Percentiles rank a stretch among this genome's conserved stretches.
phyloP scores from a whole-genome alignment of 1,284 basidiomycete genomes.

The Stereum hirsutum region DNA sequence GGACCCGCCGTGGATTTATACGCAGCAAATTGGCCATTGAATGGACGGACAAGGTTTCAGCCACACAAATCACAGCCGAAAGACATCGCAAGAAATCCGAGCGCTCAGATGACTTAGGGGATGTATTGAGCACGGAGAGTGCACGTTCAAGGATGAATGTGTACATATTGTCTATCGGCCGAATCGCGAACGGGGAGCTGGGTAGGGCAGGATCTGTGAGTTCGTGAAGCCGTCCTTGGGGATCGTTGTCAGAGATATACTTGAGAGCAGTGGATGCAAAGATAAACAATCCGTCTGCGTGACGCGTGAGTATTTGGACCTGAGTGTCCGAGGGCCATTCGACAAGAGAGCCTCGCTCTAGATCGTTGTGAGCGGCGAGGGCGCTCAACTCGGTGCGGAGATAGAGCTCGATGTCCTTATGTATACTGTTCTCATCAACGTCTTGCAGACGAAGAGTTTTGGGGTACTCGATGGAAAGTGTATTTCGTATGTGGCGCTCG shows the following conservation, averaged over 20 bases:
- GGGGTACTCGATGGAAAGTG: neutral
- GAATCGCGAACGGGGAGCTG: neutral
- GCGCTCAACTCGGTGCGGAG: neutral
- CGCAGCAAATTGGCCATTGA: neutral
- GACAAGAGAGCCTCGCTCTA: no score
- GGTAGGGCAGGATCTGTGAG: neutral
- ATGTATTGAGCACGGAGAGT: neutral
- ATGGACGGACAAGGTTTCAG: neutral
- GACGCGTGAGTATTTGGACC: neutral
- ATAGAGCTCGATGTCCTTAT: neutral
- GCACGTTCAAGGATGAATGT: neutral
- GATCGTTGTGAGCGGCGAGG: neutral
- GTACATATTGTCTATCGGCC: neutral
- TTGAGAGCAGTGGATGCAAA: conserved; percentile 1
- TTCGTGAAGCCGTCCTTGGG: neutral
- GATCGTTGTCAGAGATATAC: neutral
- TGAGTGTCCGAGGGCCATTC: neutral
- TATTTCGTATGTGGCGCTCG: neutral
- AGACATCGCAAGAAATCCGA: neutral
- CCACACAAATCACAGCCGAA: neutral
- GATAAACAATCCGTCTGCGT: neutral
- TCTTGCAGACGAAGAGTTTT: neutral
- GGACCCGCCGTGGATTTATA: neutral
- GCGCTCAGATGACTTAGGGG: neutral
- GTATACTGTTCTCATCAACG: neutral